phyloP scores from a whole-genome alignment of 148 eudicot species.

The Amaranthus palmeri region DNA sequence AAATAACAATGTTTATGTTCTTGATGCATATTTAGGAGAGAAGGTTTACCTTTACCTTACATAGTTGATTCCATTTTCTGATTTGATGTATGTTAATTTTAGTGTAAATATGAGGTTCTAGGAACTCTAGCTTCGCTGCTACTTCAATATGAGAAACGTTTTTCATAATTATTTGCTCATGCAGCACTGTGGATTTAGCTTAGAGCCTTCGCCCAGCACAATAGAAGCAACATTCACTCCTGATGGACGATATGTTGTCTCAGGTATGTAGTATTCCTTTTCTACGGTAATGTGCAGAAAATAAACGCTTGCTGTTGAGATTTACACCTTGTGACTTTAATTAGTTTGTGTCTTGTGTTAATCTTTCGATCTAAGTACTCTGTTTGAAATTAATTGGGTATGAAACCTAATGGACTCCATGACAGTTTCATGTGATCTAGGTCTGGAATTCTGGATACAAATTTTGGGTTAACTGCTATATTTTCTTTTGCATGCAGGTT shows the following conservation, averaged over 20 bases:
- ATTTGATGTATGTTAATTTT: not conserved
- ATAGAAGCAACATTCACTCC: slow-evolving; percentile 95
- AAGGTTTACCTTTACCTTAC: slow-evolving; percentile 46
- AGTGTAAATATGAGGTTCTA: not conserved
- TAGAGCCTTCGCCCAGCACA: slow-evolving; percentile 68
- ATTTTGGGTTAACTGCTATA: not conserved
- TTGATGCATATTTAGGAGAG: slow-evolving; percentile 93
- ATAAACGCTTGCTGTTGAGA: not conserved
- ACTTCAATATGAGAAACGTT: not conserved
- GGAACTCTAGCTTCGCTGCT: not conserved
- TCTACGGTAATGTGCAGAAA: not conserved
- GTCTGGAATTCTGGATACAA: not conserved
- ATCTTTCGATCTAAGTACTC: not conserved
- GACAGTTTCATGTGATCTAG: not conserved
- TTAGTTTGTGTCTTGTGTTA: not conserved
- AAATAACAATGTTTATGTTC: slow-evolving; percentile 71
- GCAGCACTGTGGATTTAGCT: slow-evolving; percentile 88
- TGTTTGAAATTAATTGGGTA: not conserved
- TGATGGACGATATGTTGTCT: slow-evolving; percentile 84
- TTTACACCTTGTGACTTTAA: not conserved
- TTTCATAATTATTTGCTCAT: slow-evolving; percentile 11
- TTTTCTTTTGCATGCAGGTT: slow-evolving; percentile 42
- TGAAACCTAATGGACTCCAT: not conserved
- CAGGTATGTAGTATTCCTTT: slow-evolving; percentile 44
- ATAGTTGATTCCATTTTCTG: not conserved